phyloP scores from a whole-genome alignment of 768 basidiomycete genomes.

The Leucocoprinus sp. region DNA sequence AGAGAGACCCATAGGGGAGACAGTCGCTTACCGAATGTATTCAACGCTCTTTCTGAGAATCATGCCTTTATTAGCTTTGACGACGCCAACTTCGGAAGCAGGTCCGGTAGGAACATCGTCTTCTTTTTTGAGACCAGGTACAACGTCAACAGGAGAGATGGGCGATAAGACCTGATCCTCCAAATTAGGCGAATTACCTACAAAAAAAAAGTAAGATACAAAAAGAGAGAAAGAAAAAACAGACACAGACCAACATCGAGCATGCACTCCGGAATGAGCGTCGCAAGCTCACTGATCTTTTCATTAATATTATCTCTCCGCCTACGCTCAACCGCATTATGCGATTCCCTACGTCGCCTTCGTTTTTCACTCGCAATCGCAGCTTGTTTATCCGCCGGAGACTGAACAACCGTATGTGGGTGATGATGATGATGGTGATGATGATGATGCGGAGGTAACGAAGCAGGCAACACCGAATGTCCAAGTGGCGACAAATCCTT shows the following conservation, averaged over 20 bases:
- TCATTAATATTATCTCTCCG: slow-evolving; percentile 93
- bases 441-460: no score
- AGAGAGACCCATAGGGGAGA: slow-evolving; percentile 1
- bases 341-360: slow-evolving; percentile 71
- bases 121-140: slow-evolving; percentile 13
- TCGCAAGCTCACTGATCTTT: slow-evolving; percentile 85
- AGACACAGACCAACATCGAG: slow-evolving; percentile 37
- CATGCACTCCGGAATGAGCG: slow-evolving; percentile 81
- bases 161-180: slow-evolving; percentile 8
- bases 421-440: slow-evolving; percentile 5
- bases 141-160: slow-evolving; percentile 1
- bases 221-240: background rate
- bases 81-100: slow-evolving; percentile 25
- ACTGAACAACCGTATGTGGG: slow-evolving; percentile 4
- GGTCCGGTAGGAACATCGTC: slow-evolving; percentile 15
- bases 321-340: slow-evolving; percentile 88
- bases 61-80: slow-evolving; percentile 95
- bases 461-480: no score
- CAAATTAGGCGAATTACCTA: background rate
- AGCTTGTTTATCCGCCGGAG: slow-evolving; percentile 38
- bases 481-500: slow-evolving; percentile 8
- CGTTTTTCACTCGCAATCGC: slow-evolving; percentile 75
- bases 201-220: background rate
- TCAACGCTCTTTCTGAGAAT: slow-evolving; percentile 80
- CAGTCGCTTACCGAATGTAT: slow-evolving; percentile 41